Conservation (phyloP, 2,329 filamentous ascomycete species). For the Phyllosticta citrichinensis region DNA sequence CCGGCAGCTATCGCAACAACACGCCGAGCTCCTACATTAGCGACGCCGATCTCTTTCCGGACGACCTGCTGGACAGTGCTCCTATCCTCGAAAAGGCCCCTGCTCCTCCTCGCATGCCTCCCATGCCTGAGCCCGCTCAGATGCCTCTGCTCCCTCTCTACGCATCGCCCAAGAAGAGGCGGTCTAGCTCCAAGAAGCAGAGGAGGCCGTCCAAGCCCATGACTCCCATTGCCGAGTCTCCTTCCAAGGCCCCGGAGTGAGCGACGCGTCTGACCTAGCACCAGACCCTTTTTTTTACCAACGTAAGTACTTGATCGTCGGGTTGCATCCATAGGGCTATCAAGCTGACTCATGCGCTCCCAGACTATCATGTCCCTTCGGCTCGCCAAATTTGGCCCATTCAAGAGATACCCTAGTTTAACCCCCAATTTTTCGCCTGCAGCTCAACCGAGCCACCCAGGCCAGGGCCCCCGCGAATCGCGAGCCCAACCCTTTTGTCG, state of each 20-base stretch:
- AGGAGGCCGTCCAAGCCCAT: conserved; percentile 31
- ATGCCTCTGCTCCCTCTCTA: conserved; percentile 30
- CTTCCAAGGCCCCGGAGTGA: conserved; percentile 29
- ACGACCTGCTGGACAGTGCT: conserved; percentile 23
- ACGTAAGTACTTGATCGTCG: conserved; percentile 4
- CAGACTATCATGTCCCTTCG: conserved; percentile 3
- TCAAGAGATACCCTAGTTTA: conserved; percentile 2
- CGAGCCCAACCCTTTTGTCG: not conserved
- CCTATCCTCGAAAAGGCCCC: conserved; percentile 30
- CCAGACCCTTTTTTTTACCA: not conserved
- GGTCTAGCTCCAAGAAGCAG: conserved; percentile 31
- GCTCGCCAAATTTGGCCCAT: conserved; percentile 1
- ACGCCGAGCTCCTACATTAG: conserved; percentile 32
- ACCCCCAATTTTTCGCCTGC: not conserved
- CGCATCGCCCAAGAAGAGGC: conserved; percentile 28
- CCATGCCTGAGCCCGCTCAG: conserved; percentile 16
- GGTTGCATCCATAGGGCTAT: not conserved
- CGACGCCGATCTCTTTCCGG: conserved; percentile 32
- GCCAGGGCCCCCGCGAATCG: not conserved
- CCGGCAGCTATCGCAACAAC: conserved; percentile 19
- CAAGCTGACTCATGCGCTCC: conserved; percentile 1
- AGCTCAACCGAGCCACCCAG: not conserved
- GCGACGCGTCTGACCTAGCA: conserved; percentile 7
- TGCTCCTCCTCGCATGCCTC: conserved; percentile 27
- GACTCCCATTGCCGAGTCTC: conserved; percentile 32